These are phyloP conservation scores for Fraxinus cuspidata DNA, from an alignment of 257 asterid genomes.

Conservation along the genomic window DNA sequence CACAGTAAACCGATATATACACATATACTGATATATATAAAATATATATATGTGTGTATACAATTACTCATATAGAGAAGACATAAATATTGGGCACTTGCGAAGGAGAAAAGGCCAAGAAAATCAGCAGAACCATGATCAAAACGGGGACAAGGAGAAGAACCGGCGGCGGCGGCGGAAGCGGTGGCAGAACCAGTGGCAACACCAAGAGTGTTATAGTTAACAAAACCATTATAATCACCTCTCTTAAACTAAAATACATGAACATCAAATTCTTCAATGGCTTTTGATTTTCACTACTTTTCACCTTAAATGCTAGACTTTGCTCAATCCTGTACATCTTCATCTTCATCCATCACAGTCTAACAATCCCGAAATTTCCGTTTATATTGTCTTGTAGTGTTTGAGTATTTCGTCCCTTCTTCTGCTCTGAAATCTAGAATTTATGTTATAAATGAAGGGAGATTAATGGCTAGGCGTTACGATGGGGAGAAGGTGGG, in stretches of 20 bases:
- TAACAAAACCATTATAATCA: constrained; percentile 35
- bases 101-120: constrained; percentile 52
- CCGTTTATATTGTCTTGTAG: neutral
- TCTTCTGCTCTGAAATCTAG: neutral
- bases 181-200: constrained; percentile 72
- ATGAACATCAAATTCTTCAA: constrained; percentile 26
- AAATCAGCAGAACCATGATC: constrained; percentile 48
- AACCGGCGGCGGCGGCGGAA: constrained; percentile 63
- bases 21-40: neutral
- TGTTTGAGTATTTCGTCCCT: no score
- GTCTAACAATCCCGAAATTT: neutral
- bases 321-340: constrained; percentile 30
- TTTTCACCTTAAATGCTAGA: constrained; percentile 20
- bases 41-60: neutral
- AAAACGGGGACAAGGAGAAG: constrained; percentile 59
- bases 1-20: neutral
- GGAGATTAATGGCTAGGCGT: neutral
- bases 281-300: constrained; percentile 1
- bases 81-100: constrained; percentile 31
- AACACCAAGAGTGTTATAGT: constrained; percentile 50
- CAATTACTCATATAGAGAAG: constrained; percentile 7
- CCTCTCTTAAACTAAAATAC: constrained; percentile 26
- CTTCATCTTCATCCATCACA: constrained; percentile 32
- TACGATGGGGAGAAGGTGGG: neutral
- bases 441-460: neutral